Base-by-base conservation (phyloP, 1,284 basidiomycete species). In the Polyporus tsugae region DNA sequence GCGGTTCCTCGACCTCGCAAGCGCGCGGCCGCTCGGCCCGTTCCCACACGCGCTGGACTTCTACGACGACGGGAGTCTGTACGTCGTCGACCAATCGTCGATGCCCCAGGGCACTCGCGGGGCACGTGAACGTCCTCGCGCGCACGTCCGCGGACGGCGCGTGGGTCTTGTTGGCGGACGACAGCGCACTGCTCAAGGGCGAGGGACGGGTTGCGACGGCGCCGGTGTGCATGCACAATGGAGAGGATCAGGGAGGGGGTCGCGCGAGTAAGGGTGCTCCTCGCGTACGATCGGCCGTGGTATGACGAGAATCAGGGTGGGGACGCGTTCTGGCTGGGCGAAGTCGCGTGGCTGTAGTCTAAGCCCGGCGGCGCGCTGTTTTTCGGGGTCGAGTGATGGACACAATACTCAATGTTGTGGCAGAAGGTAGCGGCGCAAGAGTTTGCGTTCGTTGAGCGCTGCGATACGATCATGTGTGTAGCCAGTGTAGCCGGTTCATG, bases 131-230 rank as follows among this genome's bases (percentile, higher is more conserved):
- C 66, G 75, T 85, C 35, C 81, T 89, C 15, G 85, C 81, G n/a
- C 85, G 89, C 49, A 89, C 88, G 33, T 86, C 85, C 25, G 53
- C 80, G 9, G 81, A 85, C 46, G 87, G 87, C 7, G 82, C 78
- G 2, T 89, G 87, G 88, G 79, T 89, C 25, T 87, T 84, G 69
- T 81, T 90, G 22, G 87, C 80, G 2, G 87, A 84, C 0, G 88
- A 89, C 75, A 84, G 83, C 60, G 86, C 84, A n/a, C 77, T 89
- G 61, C 73, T 90, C 57, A 84, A 80, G 4, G 85, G 85, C 17
- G 81, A 85, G 71, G 78, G 79, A 17, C 72, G 80, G 4, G 80
- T 89, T 49, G 82, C 83, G 58, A 72, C 19, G 74, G 53, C 52
- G 44, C 67, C 74, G 19, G 67, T 70, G 46, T 87, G 85, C 67